Percentiles rank a stretch among this genome's conserved stretches.
Evolutionary conservation across 768 basidiomycete species (phyloP).

Genomic region (Lactarius trivialis): DNA sequence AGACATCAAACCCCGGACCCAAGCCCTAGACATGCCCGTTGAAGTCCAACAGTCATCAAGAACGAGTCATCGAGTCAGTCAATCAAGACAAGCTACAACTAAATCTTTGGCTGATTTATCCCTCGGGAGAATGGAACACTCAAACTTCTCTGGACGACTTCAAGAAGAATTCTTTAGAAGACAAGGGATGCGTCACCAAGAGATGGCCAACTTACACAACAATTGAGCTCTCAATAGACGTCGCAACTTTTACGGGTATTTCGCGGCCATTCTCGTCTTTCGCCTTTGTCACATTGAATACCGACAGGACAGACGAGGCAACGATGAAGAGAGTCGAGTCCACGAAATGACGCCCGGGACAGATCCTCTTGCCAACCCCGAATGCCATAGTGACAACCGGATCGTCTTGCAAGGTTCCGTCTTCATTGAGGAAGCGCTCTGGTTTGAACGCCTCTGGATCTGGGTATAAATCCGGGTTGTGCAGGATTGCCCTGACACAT

Average conservation of each 20-base stretch:
- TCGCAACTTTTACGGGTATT: background rate
- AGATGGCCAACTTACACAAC: background rate
- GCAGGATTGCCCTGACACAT: conserved; percentile 12
- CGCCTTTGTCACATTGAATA: conserved; percentile 17
- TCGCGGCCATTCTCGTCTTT: conserved; percentile 14
- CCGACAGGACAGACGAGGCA: conserved; percentile 10
- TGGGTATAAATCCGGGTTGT: conserved; percentile 11
- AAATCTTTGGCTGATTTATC: conserved; percentile 10
- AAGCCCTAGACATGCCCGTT: too few species aligned
- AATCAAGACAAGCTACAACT: background rate
- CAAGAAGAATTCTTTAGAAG: background rate
- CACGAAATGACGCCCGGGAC: conserved; percentile 24
- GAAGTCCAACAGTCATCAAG: too few species aligned
- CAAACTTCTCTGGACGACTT: conserved; percentile 12
- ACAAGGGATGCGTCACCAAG: background rate
- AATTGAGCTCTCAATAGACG: background rate
- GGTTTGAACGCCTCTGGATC: conserved; percentile 21
- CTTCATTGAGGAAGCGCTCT: conserved; percentile 19
- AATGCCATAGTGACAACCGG: background rate
- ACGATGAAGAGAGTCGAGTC: conserved; percentile 23
- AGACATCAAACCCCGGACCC: too few species aligned
- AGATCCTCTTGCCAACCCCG: conserved; percentile 19
- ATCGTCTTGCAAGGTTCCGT: conserved; percentile 14
- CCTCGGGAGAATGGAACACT: conserved; percentile 13
- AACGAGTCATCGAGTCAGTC: too few species aligned